Evolutionary conservation across 1,284 basidiomycete species (phyloP), one percentile per base, ranked within the genome.

Genomic region (Heterobasidion irregulare): DNA sequence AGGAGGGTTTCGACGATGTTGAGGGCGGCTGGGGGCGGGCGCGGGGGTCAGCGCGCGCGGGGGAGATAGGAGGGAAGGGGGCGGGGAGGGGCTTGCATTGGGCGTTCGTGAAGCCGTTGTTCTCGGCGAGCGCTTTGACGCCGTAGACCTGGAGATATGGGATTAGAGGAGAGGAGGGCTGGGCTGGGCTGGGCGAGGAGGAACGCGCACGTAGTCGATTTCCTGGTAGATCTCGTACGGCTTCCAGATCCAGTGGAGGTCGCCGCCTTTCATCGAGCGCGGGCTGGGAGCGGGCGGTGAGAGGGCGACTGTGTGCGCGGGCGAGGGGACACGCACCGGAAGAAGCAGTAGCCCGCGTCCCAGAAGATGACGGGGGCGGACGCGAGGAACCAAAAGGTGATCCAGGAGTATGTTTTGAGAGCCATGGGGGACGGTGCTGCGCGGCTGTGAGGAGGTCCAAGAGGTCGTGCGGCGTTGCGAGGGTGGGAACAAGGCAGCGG

Each of bases 181-280:
- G n/a, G n/a, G n/a, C n/a, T n/a, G n/a, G n/a, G n/a, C n/a, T n/a
- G n/a, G n/a, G 34, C 50, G 50, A 10, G 47, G 19, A 36, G 36
- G 44, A 9, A 55, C 8, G 70, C 73, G 57, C 58, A 82, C 82
- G 57, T 76, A 74, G 65, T 90, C 87, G 53, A 94, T 74, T 47
- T 86, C 73, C 61, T 87, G 84, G 68, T 93, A 92, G 34, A 89
- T 64, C 55, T 73, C 79, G 66, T 94, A 94, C 1, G 90, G 90
- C 59, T 79, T 75, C 92, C 92, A 95, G 50, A 94, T 80, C 90
- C 89, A 94, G 61, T 91, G 84, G 44, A 93, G 74, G 70, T 93
- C 89, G 1, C 92, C 92, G 1, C 89, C 91, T n/a, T 67, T 64
- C 75, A 87, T 81, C 7, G 80, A 83, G 26, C 82, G 75, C 5